Base-by-base conservation (phyloP, 805 yeast species). In the baker's yeast (Saccharomyces cerevisiae) region DNA sequence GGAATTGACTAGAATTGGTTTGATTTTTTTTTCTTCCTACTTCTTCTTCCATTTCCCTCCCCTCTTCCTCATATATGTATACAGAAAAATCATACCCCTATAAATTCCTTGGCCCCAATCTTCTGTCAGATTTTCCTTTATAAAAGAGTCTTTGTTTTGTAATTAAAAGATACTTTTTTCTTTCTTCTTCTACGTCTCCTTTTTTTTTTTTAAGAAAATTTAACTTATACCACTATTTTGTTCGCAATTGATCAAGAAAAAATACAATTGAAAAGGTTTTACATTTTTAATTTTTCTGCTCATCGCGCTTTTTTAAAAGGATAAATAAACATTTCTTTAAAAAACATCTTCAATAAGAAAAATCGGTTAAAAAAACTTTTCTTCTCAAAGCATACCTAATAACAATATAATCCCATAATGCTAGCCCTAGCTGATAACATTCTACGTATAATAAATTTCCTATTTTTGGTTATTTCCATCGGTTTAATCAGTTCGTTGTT, bases 401-500 rank as follows among this genome's bases (percentile, higher is more conserved):
- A 21, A 36, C n/a, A 22, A 26, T 31, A 48, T 30, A 26, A 14
- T 5, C 1, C 6, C 21, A 70, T 69, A 73, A 80, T 80, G 79
- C 78, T 85, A 69, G 83, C 90, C 52, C 76, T 81, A 67, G 83
- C 85, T 63, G 96, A 89, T 75, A 75, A 83, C 61, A 72, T 83
- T 59, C 79, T 89, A 64, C 87, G 98, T 77, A 74, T 71, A 41
- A 63, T 84, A 53, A 86, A 89, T 78, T 85, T 90, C 67, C 75
- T 81, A 64, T 83, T 89, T 74, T 79, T 90, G 60, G 83, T 83
- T 54, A 80, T 91, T 66, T 79, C 84, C 51, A 82, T 94, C 59
- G 98, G 96, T 70, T 79, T 92, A 66, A 82, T 95, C 59, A 96
- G 90, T 60, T 85, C 92, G 13, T 80, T 91, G 65, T 84, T 88